Evolutionary conservation across 1,139 yeast genomes (phyloP).

Genomic region (Entelexis sorbosivorans): DNA sequence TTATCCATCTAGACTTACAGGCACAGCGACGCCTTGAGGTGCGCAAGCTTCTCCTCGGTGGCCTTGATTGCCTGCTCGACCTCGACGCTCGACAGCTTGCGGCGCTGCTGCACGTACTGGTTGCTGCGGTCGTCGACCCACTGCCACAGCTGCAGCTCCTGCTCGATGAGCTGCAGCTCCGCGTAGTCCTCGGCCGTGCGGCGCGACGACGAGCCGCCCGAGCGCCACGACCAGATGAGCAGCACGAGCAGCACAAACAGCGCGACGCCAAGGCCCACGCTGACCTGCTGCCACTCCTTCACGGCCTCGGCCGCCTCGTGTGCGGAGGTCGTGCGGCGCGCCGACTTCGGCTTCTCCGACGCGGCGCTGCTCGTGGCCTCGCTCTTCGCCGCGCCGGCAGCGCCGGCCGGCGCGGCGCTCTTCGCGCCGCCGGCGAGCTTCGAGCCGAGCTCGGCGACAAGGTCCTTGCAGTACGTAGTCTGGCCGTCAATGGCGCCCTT

Average conservation of each 20-base stretch:
- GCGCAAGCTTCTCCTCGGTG: conserved; percentile 19
- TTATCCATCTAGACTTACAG: not conserved
- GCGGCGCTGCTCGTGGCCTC: conserved; percentile 28
- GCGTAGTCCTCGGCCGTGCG: conserved; percentile 2
- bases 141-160: conserved; percentile 65
- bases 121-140: conserved; percentile 54
- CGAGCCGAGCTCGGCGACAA: conserved; percentile 47
- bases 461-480: conserved; percentile 49
- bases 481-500: conserved; percentile 91
- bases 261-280: conserved; percentile 15
- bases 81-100: conserved; percentile 16
- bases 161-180: conserved; percentile 29
- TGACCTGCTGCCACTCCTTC: conserved; percentile 18
- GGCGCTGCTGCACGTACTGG: conserved; percentile 3
- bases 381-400: conserved; percentile 52
- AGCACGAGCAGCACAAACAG: conserved; percentile 23
- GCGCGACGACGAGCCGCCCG: not conserved
- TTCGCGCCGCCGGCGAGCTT: conserved; percentile 26
- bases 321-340: conserved; percentile 11
- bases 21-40: conserved; percentile 18
- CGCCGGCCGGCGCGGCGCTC: not conserved
- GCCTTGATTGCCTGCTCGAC: conserved; percentile 22
- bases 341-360: conserved; percentile 34
- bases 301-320: conserved; percentile 17
- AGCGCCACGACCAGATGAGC: conserved; percentile 22